Evolutionary conservation across 768 basidiomycete genomes (phyloP).

Genomic region (Daedaleopsis sinensis): DNA sequence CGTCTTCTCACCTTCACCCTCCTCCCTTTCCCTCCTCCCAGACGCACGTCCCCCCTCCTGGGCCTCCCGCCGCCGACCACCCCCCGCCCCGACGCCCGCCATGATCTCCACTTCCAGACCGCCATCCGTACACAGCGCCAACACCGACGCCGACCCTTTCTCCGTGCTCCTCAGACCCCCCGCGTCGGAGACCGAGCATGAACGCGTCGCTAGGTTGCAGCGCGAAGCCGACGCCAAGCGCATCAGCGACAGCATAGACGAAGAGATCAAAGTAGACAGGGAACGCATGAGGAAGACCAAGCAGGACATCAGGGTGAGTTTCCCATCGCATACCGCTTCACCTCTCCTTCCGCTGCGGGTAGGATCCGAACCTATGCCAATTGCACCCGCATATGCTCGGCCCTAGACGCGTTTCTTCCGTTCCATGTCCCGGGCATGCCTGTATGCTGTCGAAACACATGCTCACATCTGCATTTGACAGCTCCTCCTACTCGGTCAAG

Average conservation of each 20-base stretch:
- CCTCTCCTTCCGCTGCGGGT: not conserved
- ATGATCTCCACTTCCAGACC: slow-evolving; percentile 56
- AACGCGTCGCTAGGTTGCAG: slow-evolving; percentile 62
- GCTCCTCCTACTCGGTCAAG: slow-evolving; percentile 76
- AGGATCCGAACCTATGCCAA: not conserved
- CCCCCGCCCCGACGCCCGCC: slow-evolving; percentile 31
- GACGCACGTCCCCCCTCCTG: slow-evolving; percentile 22
- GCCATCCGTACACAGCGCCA: slow-evolving; percentile 63
- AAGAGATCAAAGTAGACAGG: slow-evolving; percentile 71
- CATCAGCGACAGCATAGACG: slow-evolving; percentile 81
- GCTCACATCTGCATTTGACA: slow-evolving; percentile 59
- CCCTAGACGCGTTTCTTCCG: not conserved
- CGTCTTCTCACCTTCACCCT: slow-evolving; percentile 12
- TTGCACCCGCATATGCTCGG: slow-evolving; percentile 51
- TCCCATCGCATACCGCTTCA: slow-evolving; percentile 17
- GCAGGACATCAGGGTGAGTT: slow-evolving; percentile 72
- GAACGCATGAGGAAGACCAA: slow-evolving; percentile 65
- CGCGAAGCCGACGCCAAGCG: slow-evolving; percentile 75
- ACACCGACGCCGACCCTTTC: slow-evolving; percentile 66
- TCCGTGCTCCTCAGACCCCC: slow-evolving; percentile 68
- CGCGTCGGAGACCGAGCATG: slow-evolving; percentile 61
- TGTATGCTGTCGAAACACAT: slow-evolving; percentile 49
- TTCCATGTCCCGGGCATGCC: too few species aligned
- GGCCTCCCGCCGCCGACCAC: slow-evolving; percentile 19
- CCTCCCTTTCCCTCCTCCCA: slow-evolving; percentile 20